phyloP scores from a whole-genome alignment of 2,329 filamentous ascomycete species.

The Colletotrichum sp. region DNA sequence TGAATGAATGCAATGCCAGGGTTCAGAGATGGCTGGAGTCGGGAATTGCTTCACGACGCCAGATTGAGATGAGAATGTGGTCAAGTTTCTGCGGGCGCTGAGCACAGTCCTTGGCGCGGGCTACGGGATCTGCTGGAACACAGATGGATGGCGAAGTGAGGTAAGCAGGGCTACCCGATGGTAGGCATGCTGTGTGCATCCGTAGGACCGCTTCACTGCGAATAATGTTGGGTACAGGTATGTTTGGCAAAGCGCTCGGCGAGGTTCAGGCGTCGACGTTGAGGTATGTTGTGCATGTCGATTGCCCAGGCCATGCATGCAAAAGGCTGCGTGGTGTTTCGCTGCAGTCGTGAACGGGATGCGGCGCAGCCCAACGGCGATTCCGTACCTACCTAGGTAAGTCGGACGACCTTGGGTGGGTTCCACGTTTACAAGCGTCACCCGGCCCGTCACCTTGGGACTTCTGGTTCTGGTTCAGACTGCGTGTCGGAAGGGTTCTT shows the following conservation, averaged over 20 bases:
- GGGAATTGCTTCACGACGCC: neutral
- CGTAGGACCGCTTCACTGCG: neutral
- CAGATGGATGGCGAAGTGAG: neutral
- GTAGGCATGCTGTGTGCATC: too few species aligned
- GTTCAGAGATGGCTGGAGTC: neutral
- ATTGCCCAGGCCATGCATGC: neutral
- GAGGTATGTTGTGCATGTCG: neutral
- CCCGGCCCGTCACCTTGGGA: neutral
- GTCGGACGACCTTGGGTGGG: neutral
- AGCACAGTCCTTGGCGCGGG: neutral
- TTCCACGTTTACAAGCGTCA: neutral
- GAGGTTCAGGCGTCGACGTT: neutral
- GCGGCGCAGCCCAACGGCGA: constrained; percentile 4
- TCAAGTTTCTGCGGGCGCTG: neutral
- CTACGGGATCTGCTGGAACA: neutral
- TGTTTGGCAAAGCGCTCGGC: neutral
- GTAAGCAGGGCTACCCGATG: neutral
- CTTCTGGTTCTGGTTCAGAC: neutral
- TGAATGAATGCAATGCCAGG: neutral
- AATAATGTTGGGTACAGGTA: neutral
- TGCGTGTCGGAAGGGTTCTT: neutral
- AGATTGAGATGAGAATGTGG: neutral
- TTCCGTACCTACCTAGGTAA: neutral
- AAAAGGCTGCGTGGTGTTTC: neutral
- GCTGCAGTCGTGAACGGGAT: neutral